These are phyloP conservation scores for Cystofilobasidium ferigula DNA, from an alignment of 768 basidiomycete species.

Conservation along the genomic window DNA sequence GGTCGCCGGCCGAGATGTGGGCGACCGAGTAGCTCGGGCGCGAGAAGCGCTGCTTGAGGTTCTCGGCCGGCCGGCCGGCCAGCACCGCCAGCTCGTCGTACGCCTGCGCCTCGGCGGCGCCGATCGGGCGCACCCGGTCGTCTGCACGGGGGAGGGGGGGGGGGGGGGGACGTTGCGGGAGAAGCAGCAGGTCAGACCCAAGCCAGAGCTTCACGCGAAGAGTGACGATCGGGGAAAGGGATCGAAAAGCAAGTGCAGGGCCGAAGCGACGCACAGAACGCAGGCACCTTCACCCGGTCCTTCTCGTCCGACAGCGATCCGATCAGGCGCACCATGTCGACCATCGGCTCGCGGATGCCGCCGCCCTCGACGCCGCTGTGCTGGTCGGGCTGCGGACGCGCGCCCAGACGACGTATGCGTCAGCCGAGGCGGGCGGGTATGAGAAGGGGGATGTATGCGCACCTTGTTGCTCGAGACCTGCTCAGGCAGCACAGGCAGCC, in stretches of 20 bases:
- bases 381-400: constrained; percentile 49
- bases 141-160: constrained; percentile 14
- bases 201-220: no score
- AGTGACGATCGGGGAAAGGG: no score
- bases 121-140: constrained; percentile 60
- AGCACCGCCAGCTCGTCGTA: constrained; percentile 61
- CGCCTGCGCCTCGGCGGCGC: constrained; percentile 54
- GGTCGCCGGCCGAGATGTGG: constrained; percentile 48
- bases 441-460: background rate
- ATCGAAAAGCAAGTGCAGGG: background rate
- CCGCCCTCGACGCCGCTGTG: constrained; percentile 96
- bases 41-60: constrained; percentile 70
- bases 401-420: background rate
- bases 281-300: constrained; percentile 56
- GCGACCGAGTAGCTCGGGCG: constrained; percentile 85
- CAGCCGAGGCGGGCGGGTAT: background rate
- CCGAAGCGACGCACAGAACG: constrained; percentile 57
- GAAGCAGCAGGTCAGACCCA: constrained; percentile 10
- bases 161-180: no score
- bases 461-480: constrained; percentile 55
- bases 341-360: constrained; percentile 74
- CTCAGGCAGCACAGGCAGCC: no score
- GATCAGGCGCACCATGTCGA: constrained; percentile 60
- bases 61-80: constrained; percentile 55
- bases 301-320: constrained; percentile 54